These are phyloP conservation scores for Paraphaeosphaeria sporulosa DNA, from an alignment of 2,329 filamentous ascomycete species.

Conservation along the genomic window DNA sequence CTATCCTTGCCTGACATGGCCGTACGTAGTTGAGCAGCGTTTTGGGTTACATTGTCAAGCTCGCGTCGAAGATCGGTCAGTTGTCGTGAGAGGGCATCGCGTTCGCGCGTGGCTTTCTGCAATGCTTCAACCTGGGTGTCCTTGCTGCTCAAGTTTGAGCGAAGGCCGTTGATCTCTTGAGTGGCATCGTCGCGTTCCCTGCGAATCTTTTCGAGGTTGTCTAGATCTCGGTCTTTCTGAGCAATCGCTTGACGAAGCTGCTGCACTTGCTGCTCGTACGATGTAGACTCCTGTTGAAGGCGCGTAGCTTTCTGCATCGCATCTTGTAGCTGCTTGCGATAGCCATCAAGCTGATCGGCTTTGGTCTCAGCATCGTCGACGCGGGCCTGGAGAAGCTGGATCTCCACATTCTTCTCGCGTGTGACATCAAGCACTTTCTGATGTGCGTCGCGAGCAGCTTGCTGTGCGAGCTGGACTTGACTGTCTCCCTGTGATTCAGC, in stretches of 20 bases:
- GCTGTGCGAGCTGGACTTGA: constrained; percentile 50
- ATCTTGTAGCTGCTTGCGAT: constrained; percentile 44
- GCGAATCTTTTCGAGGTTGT: constrained; percentile 33
- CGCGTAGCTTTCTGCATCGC: constrained; percentile 44
- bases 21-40: constrained; percentile 38
- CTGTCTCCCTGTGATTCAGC: constrained; percentile 51
- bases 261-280: constrained; percentile 43
- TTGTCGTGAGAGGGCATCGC: constrained; percentile 37
- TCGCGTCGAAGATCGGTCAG: constrained; percentile 42
- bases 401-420: constrained; percentile 49
- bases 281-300: constrained; percentile 35
- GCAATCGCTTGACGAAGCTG: constrained; percentile 38
- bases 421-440: constrained; percentile 48
- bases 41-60: constrained; percentile 42
- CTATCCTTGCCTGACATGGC: constrained; percentile 37
- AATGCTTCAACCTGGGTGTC: constrained; percentile 41
- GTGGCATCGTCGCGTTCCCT: constrained; percentile 45
- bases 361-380: constrained; percentile 34
- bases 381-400: constrained; percentile 45
- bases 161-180: constrained; percentile 39
- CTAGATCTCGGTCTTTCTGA: constrained; percentile 42
- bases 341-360: constrained; percentile 33
- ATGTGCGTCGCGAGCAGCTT: constrained; percentile 49
- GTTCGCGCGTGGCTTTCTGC: constrained; percentile 38
- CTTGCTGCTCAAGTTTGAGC: constrained; percentile 38